Evolutionary conservation across 768 basidiomycete species (phyloP), one percentile per base, ranked within the genome.

Genomic region (Suillus ampliporus): DNA sequence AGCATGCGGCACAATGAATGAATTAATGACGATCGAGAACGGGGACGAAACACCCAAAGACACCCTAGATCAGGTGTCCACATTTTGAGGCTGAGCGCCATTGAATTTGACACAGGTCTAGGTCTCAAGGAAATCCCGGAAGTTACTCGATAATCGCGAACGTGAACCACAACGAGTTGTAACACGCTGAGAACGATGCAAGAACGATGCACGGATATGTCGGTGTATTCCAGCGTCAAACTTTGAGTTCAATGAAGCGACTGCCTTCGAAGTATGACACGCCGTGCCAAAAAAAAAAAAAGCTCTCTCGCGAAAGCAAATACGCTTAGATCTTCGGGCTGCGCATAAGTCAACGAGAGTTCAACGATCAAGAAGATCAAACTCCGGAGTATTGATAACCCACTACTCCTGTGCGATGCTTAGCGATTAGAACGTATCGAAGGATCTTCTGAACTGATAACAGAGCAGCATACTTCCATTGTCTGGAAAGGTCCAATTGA

Each of bases 401-500:
- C 21, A 15, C 21, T 10, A 9, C 28, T 26, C 48, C 48, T 50
- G 17, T 50, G 48, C 17, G 31, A 31, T 31, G 23, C 23, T 44
- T 26, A 47, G 48, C 10, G 48, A 50, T 50, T 10, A 50, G 17
- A 54, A 54, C 53, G 37, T 54, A 23, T 44, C 43, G 23, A 17
- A 23, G 3, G 21, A n/a, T 54, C 53, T 54, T 54, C 53, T 54
- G 37, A 26, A 37, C 53, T 38, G 53, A 54, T 54, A 53, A 53
- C 15, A 23, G 37, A 26, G 37, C 21, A 8, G 4, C 52, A 53
- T 9, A 37, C 21, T 54, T 54, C 35, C 3, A 38, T 38, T 5
- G 13, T 26, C 21, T 54, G 19, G 23, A 11, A 23, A 26, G 23
- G 53, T 38, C 19, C 31, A 13, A 51, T 17, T 19, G 50, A 37